These are phyloP conservation scores for Xerophyta viscosa DNA, from an alignment of 106 monocot species.

Conservation along the genomic window DNA sequence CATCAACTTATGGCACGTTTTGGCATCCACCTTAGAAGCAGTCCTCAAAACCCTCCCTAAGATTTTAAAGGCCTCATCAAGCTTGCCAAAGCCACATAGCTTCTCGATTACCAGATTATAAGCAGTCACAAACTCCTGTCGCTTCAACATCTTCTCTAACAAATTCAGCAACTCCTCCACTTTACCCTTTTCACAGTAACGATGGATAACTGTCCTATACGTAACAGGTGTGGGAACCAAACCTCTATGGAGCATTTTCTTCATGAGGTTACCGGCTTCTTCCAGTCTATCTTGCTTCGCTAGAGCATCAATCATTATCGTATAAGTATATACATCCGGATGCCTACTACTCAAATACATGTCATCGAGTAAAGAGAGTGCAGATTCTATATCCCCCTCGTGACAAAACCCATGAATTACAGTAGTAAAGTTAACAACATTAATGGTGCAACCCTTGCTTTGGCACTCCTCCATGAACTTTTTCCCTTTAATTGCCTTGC, in stretches of 20 bases:
- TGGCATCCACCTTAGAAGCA: conserved; percentile 55
- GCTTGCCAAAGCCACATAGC: conserved; percentile 68
- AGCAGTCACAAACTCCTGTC: conserved; percentile 43
- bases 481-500: conserved; percentile 49
- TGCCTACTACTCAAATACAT: conserved; percentile 85
- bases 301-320: conserved; percentile 65
- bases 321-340: conserved; percentile 91
- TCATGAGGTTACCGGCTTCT: conserved; percentile 55
- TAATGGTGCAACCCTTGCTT: conserved; percentile 78
- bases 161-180: conserved; percentile 63
- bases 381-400: conserved; percentile 55
- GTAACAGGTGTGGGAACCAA: conserved; percentile 70
- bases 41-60: conserved; percentile 75
- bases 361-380: conserved; percentile 83
- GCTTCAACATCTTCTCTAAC: conserved; percentile 65
- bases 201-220: conserved; percentile 80
- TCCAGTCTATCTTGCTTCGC: conserved; percentile 53
- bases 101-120: conserved; percentile 88
- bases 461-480: conserved; percentile 83
- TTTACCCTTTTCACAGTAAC: conserved; percentile 71
- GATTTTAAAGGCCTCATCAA: conserved; percentile 71
- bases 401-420: conserved; percentile 85
- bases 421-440: conserved; percentile 86
- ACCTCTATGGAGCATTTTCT: conserved; percentile 80
- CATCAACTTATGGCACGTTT: conserved; percentile 64